Evolutionary conservation across 371 early-diverging fungal genomes (phyloP).

Genomic region (Rhizopus microsporus): DNA sequence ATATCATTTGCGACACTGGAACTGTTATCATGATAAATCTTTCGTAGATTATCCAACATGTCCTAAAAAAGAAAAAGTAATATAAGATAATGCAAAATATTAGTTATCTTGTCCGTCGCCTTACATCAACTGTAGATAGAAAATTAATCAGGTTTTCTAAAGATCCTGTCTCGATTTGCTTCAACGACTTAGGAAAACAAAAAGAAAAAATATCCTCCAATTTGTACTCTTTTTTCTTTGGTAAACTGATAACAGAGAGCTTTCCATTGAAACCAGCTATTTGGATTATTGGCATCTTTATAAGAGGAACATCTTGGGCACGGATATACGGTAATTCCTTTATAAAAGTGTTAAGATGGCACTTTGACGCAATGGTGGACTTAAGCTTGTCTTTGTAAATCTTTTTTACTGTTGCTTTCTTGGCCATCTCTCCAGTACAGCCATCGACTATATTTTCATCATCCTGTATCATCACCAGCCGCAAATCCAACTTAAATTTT

Average conservation of each 20-base stretch:
- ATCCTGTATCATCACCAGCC: constrained; percentile 18
- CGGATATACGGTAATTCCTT: constrained; percentile 17
- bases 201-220: constrained; percentile 17
- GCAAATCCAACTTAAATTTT: constrained; percentile 13
- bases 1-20: constrained; percentile 19
- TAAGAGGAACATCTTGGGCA: constrained; percentile 21
- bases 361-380: constrained; percentile 19
- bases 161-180: constrained; percentile 14
- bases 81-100: constrained; percentile 23
- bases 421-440: constrained; percentile 20
- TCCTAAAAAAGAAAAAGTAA: constrained; percentile 20
- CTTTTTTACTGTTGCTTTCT: constrained; percentile 22
- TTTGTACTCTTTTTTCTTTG: constrained; percentile 18
- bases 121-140: constrained; percentile 21
- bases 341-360: constrained; percentile 24
- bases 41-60: constrained; percentile 15
- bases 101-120: constrained; percentile 14
- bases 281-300: constrained; percentile 26
- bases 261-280: constrained; percentile 21
- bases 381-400: constrained; percentile 24
- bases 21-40: constrained; percentile 20
- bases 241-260: constrained; percentile 18
- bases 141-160: constrained; percentile 21
- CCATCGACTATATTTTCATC: constrained; percentile 17
- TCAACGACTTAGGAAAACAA: constrained; percentile 14